Percentiles rank a stretch among this genome's conserved stretches.
Evolutionary conservation across 2,329 filamentous ascomycete species (phyloP).

Genomic region (Aspergillus spinulosporus): DNA sequence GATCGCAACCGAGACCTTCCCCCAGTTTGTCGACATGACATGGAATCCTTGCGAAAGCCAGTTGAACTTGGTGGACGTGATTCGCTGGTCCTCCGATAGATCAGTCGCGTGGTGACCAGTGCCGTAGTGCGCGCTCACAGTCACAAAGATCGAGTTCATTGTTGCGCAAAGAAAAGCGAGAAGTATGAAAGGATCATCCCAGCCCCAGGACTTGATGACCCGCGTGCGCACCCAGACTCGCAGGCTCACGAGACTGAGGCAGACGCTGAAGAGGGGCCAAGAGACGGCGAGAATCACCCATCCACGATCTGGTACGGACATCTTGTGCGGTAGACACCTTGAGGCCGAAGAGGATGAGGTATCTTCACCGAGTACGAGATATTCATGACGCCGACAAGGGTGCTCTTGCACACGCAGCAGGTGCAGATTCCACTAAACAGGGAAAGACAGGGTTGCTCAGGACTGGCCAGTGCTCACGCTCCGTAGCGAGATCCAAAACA

Average conservation of each 20-base stretch:
- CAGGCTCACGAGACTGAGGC: not conserved
- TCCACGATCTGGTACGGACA: no score
- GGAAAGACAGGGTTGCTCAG: no score
- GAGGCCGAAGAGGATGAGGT: no score
- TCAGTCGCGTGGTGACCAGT: slow-evolving; percentile 11
- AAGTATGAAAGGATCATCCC: slow-evolving; percentile 17
- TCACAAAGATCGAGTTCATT: slow-evolving; percentile 5
- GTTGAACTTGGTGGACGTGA: slow-evolving; percentile 13
- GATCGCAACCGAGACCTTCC: slow-evolving; percentile 13
- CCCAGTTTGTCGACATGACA: slow-evolving; percentile 20
- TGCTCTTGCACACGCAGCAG: no score
- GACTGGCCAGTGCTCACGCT: no score
- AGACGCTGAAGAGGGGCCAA: slow-evolving; percentile 13
- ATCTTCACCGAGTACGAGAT: no score
- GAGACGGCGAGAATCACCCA: slow-evolving; percentile 7
- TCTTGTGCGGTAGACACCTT: no score
- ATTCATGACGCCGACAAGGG: no score
- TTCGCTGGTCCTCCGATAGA: not conserved
- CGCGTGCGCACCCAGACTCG: slow-evolving; percentile 10
- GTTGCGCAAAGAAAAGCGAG: slow-evolving; percentile 12
- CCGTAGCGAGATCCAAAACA: no score
- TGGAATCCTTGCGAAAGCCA: slow-evolving; percentile 18
- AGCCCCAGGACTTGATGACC: slow-evolving; percentile 11
- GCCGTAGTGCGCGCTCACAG: slow-evolving; percentile 6
- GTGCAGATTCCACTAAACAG: no score